A percentile compares a stretch with the other conserved stretches of the same genome.
phyloP scores from a whole-genome alignment of 345 rosid species.

The Eucalyptus camaldulensis region DNA sequence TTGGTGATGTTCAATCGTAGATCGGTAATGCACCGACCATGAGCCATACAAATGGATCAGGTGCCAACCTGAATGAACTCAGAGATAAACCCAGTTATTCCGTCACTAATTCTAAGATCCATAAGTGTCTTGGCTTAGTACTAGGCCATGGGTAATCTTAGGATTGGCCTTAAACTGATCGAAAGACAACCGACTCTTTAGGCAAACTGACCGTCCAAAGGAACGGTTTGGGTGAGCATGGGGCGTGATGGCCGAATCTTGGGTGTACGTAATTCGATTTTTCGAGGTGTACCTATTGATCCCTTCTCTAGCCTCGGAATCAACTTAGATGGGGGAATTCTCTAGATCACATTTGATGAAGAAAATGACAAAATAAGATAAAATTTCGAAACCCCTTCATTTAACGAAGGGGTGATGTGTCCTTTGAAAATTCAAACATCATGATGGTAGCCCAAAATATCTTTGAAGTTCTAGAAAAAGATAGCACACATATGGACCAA shows the following conservation, averaged over 20 bases:
- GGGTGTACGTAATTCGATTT: fast-evolving
- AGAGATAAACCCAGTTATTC: fast-evolving
- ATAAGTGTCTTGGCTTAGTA: fast-evolving
- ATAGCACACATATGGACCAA: too few relatives aligned
- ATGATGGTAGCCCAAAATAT: too few relatives aligned
- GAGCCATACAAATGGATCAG: fast-evolving
- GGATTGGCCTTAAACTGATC: fast-evolving
- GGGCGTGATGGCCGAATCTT: fast-evolving
- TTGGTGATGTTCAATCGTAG: fast-evolving
- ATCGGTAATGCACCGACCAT: fast-evolving
- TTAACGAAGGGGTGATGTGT: fast-evolving
- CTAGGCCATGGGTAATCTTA: fast-evolving
- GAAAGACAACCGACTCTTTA: fast-evolving
- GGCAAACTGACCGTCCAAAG: fast-evolving
- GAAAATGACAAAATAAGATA: too few relatives aligned
- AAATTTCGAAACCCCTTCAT: too few relatives aligned
- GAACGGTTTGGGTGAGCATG: fast-evolving
- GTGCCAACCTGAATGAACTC: fast-evolving
- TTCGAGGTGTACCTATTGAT: fast-evolving
- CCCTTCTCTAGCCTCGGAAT: fast-evolving
- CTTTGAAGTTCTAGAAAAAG: too few relatives aligned
- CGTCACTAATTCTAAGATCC: too few relatives aligned
- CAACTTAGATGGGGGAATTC: fast-evolving
- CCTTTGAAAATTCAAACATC: too few relatives aligned
- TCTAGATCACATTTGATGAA: too few relatives aligned